These are phyloP conservation scores for Candida mattraensis DNA, from an alignment of 805 yeast genomes.

Conservation along the genomic window DNA sequence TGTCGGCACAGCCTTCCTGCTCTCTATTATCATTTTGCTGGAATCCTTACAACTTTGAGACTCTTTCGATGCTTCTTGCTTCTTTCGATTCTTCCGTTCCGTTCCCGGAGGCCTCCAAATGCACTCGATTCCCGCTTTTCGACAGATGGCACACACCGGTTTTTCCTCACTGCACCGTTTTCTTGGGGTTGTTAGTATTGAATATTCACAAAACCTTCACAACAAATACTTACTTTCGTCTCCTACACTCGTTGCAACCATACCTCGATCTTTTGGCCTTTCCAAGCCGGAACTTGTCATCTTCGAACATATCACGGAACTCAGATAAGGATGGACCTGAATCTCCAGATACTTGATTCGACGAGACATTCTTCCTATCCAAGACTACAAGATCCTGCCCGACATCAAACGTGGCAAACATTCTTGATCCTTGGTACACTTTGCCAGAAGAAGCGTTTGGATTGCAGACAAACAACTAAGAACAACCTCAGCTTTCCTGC, in stretches of 20 bases:
- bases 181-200: constrained; percentile 26
- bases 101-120: constrained; percentile 18
- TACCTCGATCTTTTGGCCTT: constrained; percentile 15
- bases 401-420: constrained; percentile 18
- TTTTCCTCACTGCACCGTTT: constrained; percentile 45
- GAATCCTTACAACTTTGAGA: background rate
- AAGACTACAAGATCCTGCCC: constrained; percentile 6
- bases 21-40: background rate
- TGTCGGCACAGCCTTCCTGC: background rate
- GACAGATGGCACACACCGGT: constrained; percentile 44
- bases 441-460: no score
- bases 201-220: background rate
- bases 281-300: constrained; percentile 15
- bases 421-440: no score
- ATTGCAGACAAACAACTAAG: no score
- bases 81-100: constrained; percentile 7
- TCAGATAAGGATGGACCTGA: constrained; percentile 2
- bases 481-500: no score
- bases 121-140: constrained; percentile 31
- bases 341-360: background rate
- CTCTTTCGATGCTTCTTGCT: background rate
- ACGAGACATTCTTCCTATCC: constrained; percentile 4
- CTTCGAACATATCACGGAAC: constrained; percentile 9
- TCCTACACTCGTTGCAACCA: constrained; percentile 21
- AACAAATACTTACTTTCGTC: constrained; percentile 15